Base-by-base conservation (phyloP, 2,329 filamentous ascomycete species). In the Pseudopithomyces maydicus region DNA sequence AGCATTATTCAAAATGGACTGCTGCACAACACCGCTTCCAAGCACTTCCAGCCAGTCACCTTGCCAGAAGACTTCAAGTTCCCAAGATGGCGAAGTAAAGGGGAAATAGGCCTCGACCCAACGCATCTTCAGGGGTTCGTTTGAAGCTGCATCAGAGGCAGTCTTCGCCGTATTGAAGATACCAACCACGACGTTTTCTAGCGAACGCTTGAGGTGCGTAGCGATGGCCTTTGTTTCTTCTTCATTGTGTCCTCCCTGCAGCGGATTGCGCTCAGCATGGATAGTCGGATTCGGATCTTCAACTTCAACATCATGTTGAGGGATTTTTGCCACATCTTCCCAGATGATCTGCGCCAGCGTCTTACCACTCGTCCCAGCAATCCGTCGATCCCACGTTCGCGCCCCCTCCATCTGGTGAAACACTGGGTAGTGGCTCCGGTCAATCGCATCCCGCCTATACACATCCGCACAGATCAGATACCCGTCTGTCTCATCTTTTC, bases 321-420 rank as follows among this genome's bases (percentile, higher is more conserved):
- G 91, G 32, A 98, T 83, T 52, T 78, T 82, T 52, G 86, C 84
- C 26, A 96, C 66, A 70, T 96, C 91, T 35, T 82, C 82, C 79
- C 83, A 85, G 7, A 98, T 87, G 12, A 85, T 84, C 15, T 85
- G 80, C 1, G 85, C 85, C 17, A 92, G 74, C 57, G 76, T 60
- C 46, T 67, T 70, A 19, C 73, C 69, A 38, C 67, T 62, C 14
- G 67, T 80, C 53, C 80, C 82, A 43, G 84, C 85, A 73, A 80
- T 83, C 26, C 73, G 81, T 10, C 91, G 85, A 71, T 95, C 90
- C 94, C 95, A 99, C 52, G 92, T 89, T 66, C 90, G 84, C 8
- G 94, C 94, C 12, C 92, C 94, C 76, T 99, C 95, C 93, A 98
- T 98, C 79, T 99, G 95, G 78, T 99, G 95, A 77, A 99, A 99